These are phyloP conservation scores for Globisporangium recalcitrans DNA, from an alignment of 352 stramenopile species.

Conservation along the genomic window DNA sequence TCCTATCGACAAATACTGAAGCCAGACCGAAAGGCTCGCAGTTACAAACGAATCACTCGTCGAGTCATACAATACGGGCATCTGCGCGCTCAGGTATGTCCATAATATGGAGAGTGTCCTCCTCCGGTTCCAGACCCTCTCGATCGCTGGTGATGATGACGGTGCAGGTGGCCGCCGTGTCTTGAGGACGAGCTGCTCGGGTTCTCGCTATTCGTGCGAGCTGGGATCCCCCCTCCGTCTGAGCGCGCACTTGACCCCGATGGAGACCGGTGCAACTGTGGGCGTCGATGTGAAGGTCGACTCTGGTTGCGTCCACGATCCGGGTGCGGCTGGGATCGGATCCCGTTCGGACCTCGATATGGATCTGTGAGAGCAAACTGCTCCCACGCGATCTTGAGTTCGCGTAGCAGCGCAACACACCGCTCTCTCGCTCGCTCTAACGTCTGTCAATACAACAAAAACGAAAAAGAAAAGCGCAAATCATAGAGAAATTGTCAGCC, in stretches of 20 bases:
- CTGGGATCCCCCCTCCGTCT: neutral
- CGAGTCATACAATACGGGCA: neutral
- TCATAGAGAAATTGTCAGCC: neutral
- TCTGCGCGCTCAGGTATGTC: neutral
- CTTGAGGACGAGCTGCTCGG: constrained; percentile 1
- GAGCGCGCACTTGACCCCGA: neutral
- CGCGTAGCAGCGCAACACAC: constrained; percentile 14
- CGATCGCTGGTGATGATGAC: constrained; percentile 14
- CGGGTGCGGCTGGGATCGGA: neutral
- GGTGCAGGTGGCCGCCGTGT: constrained; percentile 11
- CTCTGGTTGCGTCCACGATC: constrained; percentile 13
- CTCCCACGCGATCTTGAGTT: constrained; percentile 21
- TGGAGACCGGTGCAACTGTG: constrained; percentile 2
- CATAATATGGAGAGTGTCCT: constrained; percentile 1
- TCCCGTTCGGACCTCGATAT: neutral
- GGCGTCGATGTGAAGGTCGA: constrained; percentile 5
- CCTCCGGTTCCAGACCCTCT: neutral
- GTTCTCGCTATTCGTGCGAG: neutral
- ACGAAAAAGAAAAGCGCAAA: neutral
- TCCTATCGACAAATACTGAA: neutral
- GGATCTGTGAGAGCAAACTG: constrained; percentile 14
- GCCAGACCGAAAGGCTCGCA: neutral
- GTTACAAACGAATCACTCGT: neutral
- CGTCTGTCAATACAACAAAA: constrained; percentile 8
- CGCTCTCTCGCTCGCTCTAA: constrained; percentile 16